Evolutionary conservation across 78 protist genomes (phyloP).

Genomic region (Dictyostelium purpureum): DNA sequence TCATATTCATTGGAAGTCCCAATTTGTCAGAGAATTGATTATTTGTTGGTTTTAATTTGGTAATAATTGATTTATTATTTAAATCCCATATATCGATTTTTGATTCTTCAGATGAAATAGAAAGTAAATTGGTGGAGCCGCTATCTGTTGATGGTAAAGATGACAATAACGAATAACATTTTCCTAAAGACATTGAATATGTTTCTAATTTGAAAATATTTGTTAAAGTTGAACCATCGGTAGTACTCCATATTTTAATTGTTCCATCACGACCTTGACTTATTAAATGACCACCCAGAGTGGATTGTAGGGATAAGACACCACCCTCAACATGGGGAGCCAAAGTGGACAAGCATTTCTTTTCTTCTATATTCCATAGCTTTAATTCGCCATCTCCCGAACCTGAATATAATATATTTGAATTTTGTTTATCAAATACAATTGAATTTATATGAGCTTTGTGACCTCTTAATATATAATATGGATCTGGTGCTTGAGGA

Average conservation of each 20-base stretch:
- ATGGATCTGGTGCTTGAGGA: constrained; percentile 71
- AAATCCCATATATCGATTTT: constrained; percentile 37
- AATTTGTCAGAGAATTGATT: constrained; percentile 33
- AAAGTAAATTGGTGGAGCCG: background rate
- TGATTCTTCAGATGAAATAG: constrained; percentile 13
- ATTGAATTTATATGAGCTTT: constrained; percentile 11
- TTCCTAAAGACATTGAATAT: constrained; percentile 45
- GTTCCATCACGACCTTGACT: constrained; percentile 71
- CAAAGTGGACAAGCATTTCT: constrained; percentile 29
- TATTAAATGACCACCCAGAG: background rate
- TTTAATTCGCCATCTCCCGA: constrained; percentile 77
- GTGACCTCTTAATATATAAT: constrained; percentile 60
- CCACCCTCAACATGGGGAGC: constrained; percentile 49
- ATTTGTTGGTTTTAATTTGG: background rate
- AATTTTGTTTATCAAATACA: constrained; percentile 14
- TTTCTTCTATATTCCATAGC: constrained; percentile 59
- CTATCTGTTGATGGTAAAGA: background rate
- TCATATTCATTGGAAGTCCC: background rate
- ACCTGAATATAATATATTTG: constrained; percentile 53
- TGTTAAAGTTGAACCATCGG: background rate
- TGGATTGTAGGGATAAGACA: constrained; percentile 37
- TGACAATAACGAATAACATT: background rate
- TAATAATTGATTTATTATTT: background rate
- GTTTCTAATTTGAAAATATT: constrained; percentile 21
- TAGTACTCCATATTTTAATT: constrained; percentile 23